These are phyloP conservation scores for Eucalyptus erythrocorys DNA, from an alignment of 345 rosid genomes.

Conservation along the genomic window DNA sequence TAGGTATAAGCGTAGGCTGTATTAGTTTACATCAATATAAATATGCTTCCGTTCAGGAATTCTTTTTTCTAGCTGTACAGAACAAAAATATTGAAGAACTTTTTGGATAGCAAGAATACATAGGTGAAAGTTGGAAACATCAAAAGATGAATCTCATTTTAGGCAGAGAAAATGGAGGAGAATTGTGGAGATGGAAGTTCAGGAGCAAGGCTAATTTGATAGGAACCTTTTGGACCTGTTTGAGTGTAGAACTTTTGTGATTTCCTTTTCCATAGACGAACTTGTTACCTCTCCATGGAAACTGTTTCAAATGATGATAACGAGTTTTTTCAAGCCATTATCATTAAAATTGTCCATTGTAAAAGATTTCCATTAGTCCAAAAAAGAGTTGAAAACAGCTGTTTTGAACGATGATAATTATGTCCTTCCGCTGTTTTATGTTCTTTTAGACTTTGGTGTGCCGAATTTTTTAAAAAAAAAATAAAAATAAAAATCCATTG, in stretches of 20 bases:
- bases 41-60: not conserved
- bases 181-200: no score
- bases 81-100: no score
- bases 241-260: not conserved
- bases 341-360: no score
- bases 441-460: not conserved
- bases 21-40: not conserved
- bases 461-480: not conserved
- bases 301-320: not conserved
- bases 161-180: no score
- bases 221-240: not conserved
- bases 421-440: no score
- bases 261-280: not conserved
- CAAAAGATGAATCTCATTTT: no score
- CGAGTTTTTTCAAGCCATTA: not conserved
- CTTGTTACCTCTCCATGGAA: not conserved
- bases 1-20: not conserved
- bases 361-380: no score
- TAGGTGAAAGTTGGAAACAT: no score
- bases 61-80: not conserved
- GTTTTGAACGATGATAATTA: no score
- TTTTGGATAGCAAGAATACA: no score
- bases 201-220: no score
- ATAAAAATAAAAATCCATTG: not conserved
- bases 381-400: no score